Percentiles rank a stretch among this genome's conserved stretches.
Evolutionary conservation across 208 protist genomes (phyloP).

Genomic region (Leishmania major): DNA sequence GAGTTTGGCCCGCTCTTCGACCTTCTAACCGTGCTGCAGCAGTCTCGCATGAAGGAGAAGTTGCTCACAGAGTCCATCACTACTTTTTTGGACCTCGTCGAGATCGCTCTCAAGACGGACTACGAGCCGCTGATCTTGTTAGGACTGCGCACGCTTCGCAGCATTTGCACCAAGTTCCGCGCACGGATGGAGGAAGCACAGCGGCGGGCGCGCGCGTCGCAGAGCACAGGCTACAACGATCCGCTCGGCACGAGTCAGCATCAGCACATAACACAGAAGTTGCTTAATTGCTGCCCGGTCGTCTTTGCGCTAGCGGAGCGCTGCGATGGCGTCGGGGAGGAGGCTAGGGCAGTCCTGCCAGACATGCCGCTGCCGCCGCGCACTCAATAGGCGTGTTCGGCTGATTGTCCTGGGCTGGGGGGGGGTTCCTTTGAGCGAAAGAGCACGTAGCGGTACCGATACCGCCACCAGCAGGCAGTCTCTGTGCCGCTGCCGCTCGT

Average conservation of each 20-base stretch:
- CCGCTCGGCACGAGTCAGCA: slow-evolving; percentile 37
- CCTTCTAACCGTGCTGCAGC: slow-evolving; percentile 72
- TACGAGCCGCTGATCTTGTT: slow-evolving; percentile 53
- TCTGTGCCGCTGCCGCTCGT: neutral
- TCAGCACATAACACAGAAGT: slow-evolving; percentile 38
- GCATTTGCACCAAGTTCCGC: slow-evolving; percentile 68
- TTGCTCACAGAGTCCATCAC: slow-evolving; percentile 53
- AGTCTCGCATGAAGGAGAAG: slow-evolving; percentile 76
- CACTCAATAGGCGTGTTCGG: slow-evolving; percentile 2
- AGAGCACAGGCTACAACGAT: slow-evolving; percentile 56
- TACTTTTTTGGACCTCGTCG: slow-evolving; percentile 58
- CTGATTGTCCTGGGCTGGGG: neutral
- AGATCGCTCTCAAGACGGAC: slow-evolving; percentile 44
- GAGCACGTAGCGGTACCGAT: neutral
- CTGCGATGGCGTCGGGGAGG: slow-evolving; percentile 56
- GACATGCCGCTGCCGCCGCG: slow-evolving; percentile 46
- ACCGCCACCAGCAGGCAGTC: neutral
- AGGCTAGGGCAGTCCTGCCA: slow-evolving; percentile 41
- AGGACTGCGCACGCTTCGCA: slow-evolving; percentile 57
- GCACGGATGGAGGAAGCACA: slow-evolving; percentile 52
- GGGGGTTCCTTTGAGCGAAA: neutral
- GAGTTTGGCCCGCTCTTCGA: slow-evolving; percentile 71
- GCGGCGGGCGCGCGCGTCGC: slow-evolving; percentile 40
- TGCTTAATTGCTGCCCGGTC: slow-evolving; percentile 36
- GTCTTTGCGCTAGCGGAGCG: slow-evolving; percentile 50